Evolutionary conservation across 2,329 filamentous ascomycete species (phyloP), one percentile per base, ranked within the genome.

Genomic region (Sordariomycetes sp.): DNA sequence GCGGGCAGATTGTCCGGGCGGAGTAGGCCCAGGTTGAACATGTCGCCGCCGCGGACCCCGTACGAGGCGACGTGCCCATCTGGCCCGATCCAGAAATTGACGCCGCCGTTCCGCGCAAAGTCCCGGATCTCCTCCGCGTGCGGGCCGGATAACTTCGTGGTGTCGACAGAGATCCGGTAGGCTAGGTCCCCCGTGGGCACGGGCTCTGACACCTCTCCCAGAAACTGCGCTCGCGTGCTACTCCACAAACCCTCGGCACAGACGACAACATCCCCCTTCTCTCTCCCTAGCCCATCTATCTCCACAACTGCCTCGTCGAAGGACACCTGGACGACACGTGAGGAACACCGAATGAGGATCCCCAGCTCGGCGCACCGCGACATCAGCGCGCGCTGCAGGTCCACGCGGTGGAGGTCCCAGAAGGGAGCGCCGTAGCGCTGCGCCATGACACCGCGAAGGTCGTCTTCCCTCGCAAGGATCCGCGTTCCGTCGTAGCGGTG

Each of bases 61-160:
- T 80, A 79, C 54, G 72, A 72, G 34, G 79, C 76, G 5, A 75
- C 77, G 62, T 83, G 80, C 16, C 70, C 69, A 51, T 73, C 67
- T 0, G 79, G 79, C 0, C 79, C 79, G 25, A 81, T 66, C 79
- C 80, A 81, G 62, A 80, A 77, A 61, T 80, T 75, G 2, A 81
- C 75, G 37, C 74, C 71, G 2, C 79, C 77, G 16, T 75, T 69
- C 4, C 70, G 65, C 0, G 79, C 72, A 24, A 79, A 73, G 1
- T 69, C 63, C 3, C 64, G 67, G 16, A 83, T 66, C 46, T 78
- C 76, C 10, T 57, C 55, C 2, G 46, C 16, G 43, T 51, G 46
- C 1, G 73, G 72, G 53, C 78, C 72, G 3, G 69, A 69, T 67
- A 82, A 76, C 53, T 79, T 72, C 32, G 75, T 69, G 2, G 74